These are phyloP conservation scores for Heracleum sosnowskyi DNA, from an alignment of 129 eudicot genomes.

Conservation along the genomic window DNA sequence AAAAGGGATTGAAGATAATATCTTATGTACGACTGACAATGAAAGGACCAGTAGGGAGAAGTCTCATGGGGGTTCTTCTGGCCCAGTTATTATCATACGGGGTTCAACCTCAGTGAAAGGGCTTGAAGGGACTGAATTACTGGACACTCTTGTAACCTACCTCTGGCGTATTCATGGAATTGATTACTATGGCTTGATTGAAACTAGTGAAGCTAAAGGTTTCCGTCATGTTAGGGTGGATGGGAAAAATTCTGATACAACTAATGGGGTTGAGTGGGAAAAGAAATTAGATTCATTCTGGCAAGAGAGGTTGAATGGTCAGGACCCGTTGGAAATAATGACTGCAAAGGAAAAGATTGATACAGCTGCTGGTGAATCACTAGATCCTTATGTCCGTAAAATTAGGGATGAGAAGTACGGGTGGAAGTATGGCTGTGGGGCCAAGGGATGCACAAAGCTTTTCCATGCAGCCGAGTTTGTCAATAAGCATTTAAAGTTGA, in stretches of 20 bases:
- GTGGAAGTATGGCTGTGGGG: conserved; percentile 99
- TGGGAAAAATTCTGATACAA: conserved; percentile 45
- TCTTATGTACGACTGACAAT: conserved; percentile 64
- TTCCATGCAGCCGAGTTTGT: conserved; percentile 98
- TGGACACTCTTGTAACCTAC: conserved; percentile 86
- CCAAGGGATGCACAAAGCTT: conserved; percentile 94
- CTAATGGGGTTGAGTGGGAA: conserved; percentile 76
- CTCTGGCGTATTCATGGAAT: conserved; percentile 94
- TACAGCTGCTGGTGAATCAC: conserved; percentile 80
- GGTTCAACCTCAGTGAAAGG: conserved; percentile 81
- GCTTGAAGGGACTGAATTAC: conserved; percentile 88
- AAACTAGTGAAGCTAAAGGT: conserved; percentile 77
- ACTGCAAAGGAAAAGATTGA: conserved; percentile 94
- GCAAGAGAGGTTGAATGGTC: conserved; percentile 87
- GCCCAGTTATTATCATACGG: conserved; percentile 76
- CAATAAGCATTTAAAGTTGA: conserved; percentile 91
- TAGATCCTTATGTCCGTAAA: conserved; percentile 92
- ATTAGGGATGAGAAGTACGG: conserved; percentile 97
- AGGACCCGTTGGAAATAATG: conserved; percentile 85
- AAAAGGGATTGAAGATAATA: conserved; percentile 83
- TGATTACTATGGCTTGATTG: conserved; percentile 81
- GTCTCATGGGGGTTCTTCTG: conserved; percentile 70
- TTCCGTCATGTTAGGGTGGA: conserved; percentile 79
- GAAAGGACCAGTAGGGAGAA: conserved; percentile 69
- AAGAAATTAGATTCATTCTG: conserved; percentile 74